These are phyloP conservation scores for Adenanthera pavonina DNA, from an alignment of 306 rosid species.

Conservation along the genomic window DNA sequence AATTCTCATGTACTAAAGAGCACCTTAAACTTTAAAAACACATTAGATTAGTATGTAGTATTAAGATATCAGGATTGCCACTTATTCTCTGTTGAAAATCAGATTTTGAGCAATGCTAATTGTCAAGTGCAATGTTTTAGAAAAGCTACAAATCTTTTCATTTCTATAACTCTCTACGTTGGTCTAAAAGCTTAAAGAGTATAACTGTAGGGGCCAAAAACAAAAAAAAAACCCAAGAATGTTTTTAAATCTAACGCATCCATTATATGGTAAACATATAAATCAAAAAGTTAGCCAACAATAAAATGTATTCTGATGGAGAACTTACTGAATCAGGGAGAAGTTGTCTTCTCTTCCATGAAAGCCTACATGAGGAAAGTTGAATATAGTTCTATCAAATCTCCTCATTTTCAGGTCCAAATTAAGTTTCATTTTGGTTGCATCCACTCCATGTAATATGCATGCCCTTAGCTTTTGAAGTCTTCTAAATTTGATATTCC, in stretches of 20 bases:
- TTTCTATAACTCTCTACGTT: not conserved
- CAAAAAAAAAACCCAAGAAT: not conserved
- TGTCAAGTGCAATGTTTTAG: not conserved
- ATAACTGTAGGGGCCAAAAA: no score
- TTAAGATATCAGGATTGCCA: no score
- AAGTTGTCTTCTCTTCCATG: conserved; percentile 36
- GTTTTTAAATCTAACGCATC: not conserved
- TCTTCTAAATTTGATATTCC: conserved; percentile 55
- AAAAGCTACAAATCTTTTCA: not conserved
- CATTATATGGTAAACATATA: not conserved
- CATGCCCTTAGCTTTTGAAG: conserved; percentile 51
- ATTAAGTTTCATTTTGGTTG: conserved; percentile 55
- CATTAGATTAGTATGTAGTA: no score
- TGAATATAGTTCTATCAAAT: conserved; percentile 65
- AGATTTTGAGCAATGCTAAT: not conserved
- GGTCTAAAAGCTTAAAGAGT: no score
- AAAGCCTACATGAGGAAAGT: conserved; percentile 77
- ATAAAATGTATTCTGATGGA: not conserved
- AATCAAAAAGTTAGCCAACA: conserved; percentile 8
- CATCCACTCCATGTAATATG: conserved; percentile 59
- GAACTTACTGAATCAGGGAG: conserved; percentile 51
- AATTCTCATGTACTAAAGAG: not conserved
- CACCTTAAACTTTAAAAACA: not conserved
- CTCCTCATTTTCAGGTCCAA: conserved; percentile 42
- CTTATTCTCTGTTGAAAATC: not conserved